phyloP scores from a whole-genome alignment of 495 filamentous ascomycete species.

The Penicillium samsonianum region DNA sequence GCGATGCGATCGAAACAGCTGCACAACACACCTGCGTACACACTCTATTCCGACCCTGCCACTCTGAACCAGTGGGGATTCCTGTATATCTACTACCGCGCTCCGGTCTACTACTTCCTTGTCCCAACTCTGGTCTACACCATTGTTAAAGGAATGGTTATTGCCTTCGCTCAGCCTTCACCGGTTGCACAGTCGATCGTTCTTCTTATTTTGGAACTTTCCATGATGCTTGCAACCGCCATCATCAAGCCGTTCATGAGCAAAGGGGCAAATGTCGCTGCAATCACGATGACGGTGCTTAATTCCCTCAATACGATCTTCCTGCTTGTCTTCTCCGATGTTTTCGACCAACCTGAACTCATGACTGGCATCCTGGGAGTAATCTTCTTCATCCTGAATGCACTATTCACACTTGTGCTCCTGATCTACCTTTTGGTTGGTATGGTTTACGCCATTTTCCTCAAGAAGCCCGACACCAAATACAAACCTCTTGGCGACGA shows the following conservation, averaged over 20 bases:
- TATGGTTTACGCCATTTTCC: slow-evolving; percentile 75
- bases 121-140: slow-evolving; percentile 76
- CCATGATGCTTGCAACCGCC: slow-evolving; percentile 70
- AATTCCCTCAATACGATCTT: slow-evolving; percentile 92
- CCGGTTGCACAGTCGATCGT: slow-evolving; percentile 78
- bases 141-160: slow-evolving; percentile 83
- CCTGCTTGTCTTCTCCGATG: slow-evolving; percentile 73
- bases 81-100: slow-evolving; percentile 94
- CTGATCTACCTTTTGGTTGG: slow-evolving; percentile 84
- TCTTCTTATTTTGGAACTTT: slow-evolving; percentile 80
- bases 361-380: slow-evolving; percentile 92
- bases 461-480: slow-evolving; percentile 90
- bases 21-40: slow-evolving; percentile 95
- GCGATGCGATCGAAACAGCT: slow-evolving; percentile 81
- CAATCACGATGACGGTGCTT: slow-evolving; percentile 81
- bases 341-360: slow-evolving; percentile 79
- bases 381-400: slow-evolving; percentile 89
- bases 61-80: slow-evolving; percentile 98
- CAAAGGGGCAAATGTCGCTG: slow-evolving; percentile 94
- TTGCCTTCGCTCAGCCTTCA: slow-evolving; percentile 73
- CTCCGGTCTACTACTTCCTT: slow-evolving; percentile 94
- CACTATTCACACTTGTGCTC: slow-evolving; percentile 81
- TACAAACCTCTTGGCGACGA: slow-evolving; percentile 96
- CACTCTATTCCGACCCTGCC: slow-evolving; percentile 90
- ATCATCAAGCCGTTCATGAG: slow-evolving; percentile 95